Percentiles rank a stretch among this genome's conserved stretches.
These are phyloP conservation scores for Pythium phragmitis DNA, from an alignment of 352 stramenopile species.

Conservation along the genomic window DNA sequence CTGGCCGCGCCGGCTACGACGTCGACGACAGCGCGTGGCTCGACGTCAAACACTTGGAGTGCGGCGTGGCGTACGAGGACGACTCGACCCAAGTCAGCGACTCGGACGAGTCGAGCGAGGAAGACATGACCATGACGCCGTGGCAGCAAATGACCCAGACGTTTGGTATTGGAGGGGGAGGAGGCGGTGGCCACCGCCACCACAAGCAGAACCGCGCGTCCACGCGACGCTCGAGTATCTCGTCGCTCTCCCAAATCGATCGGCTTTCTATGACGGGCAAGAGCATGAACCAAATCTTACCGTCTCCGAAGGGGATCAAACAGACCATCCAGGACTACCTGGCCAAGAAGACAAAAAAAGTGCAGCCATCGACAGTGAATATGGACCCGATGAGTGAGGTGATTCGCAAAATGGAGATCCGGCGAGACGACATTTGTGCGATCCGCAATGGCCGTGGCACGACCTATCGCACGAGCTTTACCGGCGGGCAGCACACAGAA, in stretches of 20 bases:
- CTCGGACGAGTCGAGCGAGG: constrained; percentile 72
- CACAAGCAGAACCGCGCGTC: constrained; percentile 28
- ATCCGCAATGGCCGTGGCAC: constrained; percentile 3
- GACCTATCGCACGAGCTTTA: constrained; percentile 8
- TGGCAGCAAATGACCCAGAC: constrained; percentile 87
- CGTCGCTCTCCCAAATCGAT: constrained; percentile 62
- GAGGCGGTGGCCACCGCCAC: constrained; percentile 12
- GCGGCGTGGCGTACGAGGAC: constrained; percentile 69
- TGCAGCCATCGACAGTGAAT: constrained; percentile 41
- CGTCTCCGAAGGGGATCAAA: constrained; percentile 56
- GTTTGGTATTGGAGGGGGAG: constrained; percentile 62
- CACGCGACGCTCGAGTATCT: constrained; percentile 58
- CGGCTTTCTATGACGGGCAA: constrained; percentile 54
- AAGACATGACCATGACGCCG: constrained; percentile 75
- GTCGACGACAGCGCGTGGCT: constrained; percentile 36
- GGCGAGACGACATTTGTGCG: constrained; percentile 19
- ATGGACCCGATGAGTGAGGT: constrained; percentile 26
- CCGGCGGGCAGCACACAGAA: neutral
- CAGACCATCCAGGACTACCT: constrained; percentile 65
- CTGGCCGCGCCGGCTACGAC: constrained; percentile 24
- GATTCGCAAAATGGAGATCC: constrained; percentile 29
- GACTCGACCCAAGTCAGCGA: constrained; percentile 85
- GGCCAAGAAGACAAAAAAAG: constrained; percentile 64
- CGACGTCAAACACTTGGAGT: constrained; percentile 71
- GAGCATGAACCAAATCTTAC: constrained; percentile 45